Percentiles rank a stretch among this genome's conserved stretches.
phyloP scores from a whole-genome alignment of 129 eudicot species.

The Dittrichia graveolens region DNA sequence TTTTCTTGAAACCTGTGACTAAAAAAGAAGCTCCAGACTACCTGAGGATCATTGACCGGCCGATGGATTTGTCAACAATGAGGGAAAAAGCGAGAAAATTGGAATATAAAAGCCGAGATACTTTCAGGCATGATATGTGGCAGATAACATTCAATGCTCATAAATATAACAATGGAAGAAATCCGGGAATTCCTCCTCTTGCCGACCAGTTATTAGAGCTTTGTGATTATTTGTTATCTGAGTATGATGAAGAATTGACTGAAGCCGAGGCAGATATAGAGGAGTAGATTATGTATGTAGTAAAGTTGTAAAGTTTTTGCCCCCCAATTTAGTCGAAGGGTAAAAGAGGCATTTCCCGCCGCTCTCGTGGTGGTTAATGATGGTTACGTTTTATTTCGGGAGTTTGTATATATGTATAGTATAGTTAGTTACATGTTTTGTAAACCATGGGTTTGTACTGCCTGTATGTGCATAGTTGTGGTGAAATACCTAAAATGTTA shows the following conservation, averaged over 20 bases:
- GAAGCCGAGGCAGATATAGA: constrained; percentile 87
- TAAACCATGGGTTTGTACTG: too few species aligned
- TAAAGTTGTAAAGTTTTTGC: constrained; percentile 19
- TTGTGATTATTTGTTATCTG: constrained; percentile 64
- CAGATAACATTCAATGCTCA: constrained; percentile 82
- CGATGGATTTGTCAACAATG: constrained; percentile 89
- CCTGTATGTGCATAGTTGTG: too few species aligned
- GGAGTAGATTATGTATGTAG: constrained; percentile 27
- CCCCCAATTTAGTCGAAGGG: constrained; percentile 21
- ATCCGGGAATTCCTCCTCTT: constrained; percentile 21
- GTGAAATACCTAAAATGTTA: too few species aligned
- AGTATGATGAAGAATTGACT: constrained; percentile 55
- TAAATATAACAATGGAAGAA: constrained; percentile 30
- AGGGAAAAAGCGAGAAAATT: constrained; percentile 68
- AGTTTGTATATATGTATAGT: constrained; percentile 23
- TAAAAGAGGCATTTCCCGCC: constrained; percentile 3
- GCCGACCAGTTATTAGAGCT: constrained; percentile 69
- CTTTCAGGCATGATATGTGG: constrained; percentile 82
- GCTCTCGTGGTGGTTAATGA: neutral
- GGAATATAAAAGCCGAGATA: constrained; percentile 73
- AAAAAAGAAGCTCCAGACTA: constrained; percentile 92
- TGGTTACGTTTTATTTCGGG: constrained; percentile 21
- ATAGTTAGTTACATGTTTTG: constrained; percentile 22
- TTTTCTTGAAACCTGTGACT: constrained; percentile 80
- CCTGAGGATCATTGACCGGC: constrained; percentile 50